Conservation (phyloP, 768 basidiomycete species). For the Russula sp. region DNA sequence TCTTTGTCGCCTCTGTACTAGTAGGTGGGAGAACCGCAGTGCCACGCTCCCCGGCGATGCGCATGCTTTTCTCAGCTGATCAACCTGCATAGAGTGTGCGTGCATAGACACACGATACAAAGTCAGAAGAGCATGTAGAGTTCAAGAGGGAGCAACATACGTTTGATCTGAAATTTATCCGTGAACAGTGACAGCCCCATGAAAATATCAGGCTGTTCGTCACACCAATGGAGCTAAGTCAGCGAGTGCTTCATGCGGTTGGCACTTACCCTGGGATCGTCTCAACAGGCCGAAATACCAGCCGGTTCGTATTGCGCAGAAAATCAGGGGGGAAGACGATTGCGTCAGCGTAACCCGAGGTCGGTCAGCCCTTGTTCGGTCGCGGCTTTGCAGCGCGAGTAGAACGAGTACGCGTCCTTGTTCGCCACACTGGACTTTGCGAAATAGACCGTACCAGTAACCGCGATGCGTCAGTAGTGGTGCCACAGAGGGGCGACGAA, state of each 20-base stretch:
- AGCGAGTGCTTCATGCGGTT: background rate
- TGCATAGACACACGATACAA: background rate
- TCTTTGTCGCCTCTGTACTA: slow-evolving; percentile 38
- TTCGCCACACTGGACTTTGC: slow-evolving; percentile 37
- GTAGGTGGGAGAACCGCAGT: slow-evolving; percentile 42
- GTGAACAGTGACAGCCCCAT: slow-evolving; percentile 11
- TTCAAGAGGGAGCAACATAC: background rate
- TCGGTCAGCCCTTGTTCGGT: slow-evolving; percentile 62
- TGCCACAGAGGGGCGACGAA: too few relatives aligned
- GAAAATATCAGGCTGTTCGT: background rate
- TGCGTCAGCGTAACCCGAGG: slow-evolving; percentile 59
- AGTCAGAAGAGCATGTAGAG: background rate
- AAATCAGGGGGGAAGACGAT: slow-evolving; percentile 61
- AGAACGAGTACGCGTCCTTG: too few relatives aligned
- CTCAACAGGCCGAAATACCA: slow-evolving; percentile 38
- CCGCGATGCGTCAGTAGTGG: slow-evolving; percentile 28
- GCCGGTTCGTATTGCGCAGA: slow-evolving; percentile 44
- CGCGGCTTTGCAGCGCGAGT: too few relatives aligned
- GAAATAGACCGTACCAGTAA: slow-evolving; percentile 27
- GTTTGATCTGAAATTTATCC: background rate
- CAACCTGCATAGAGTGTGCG: slow-evolving; percentile 35
- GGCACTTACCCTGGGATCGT: slow-evolving; percentile 37
- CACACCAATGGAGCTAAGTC: background rate
- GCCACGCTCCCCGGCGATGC: slow-evolving; percentile 49
- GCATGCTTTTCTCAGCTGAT: slow-evolving; percentile 46